Conservation (phyloP, 1,284 basidiomycete species). For the Hypsizygus ulmarius region DNA sequence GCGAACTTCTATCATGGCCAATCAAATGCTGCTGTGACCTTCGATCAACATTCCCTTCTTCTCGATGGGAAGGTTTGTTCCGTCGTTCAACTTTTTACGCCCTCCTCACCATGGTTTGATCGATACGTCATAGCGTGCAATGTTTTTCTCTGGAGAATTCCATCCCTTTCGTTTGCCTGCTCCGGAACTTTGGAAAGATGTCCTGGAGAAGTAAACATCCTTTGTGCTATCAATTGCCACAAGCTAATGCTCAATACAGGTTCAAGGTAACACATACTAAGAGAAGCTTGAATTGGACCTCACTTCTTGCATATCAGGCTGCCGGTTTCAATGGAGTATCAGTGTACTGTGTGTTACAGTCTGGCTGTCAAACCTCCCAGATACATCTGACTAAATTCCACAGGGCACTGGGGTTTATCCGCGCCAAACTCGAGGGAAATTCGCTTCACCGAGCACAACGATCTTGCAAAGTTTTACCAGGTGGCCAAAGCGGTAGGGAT, state of each 20-base stretch:
- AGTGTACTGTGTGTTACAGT: constrained; percentile 33
- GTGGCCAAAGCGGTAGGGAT: constrained; percentile 44
- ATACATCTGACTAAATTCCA: not conserved
- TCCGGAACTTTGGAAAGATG: constrained; percentile 46
- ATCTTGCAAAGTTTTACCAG: constrained; percentile 37
- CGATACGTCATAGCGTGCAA: constrained; percentile 27
- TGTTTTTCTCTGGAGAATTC: constrained; percentile 42
- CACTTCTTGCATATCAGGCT: constrained; percentile 27
- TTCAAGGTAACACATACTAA: constrained; percentile 24
- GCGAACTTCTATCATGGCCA: constrained; percentile 37
- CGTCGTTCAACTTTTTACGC: not conserved
- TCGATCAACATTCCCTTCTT: constrained; percentile 44
- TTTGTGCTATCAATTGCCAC: not conserved
- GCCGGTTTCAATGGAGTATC: constrained; percentile 48
- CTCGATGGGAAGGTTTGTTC: constrained; percentile 37
- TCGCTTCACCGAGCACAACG: constrained; percentile 35
- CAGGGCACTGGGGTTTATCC: constrained; percentile 45
- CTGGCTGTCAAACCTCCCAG: not conserved
- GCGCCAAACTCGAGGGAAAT: constrained; percentile 32
- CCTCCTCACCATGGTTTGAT: not conserved
- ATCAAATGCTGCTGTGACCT: constrained; percentile 36
- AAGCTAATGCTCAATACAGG: constrained; percentile 22
- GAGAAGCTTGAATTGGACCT: not conserved
- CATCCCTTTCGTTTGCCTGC: constrained; percentile 50
- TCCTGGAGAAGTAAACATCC: constrained; percentile 33